phyloP scores from a whole-genome alignment of 257 asterid genomes.

The Solanum chilense region DNA sequence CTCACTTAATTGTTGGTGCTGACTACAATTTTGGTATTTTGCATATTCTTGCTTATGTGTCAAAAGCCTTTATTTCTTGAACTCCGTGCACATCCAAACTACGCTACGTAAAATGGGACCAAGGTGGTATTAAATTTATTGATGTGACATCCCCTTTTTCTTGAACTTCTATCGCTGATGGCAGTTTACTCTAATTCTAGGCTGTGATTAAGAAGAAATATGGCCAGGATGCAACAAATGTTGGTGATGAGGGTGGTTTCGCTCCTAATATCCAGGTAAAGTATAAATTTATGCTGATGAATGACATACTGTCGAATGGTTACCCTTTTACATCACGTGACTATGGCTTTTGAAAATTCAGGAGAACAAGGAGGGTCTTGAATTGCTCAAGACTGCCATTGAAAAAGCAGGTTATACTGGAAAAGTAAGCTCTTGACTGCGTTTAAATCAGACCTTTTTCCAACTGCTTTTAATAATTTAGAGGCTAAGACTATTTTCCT shows the following conservation, averaged over 20 bases:
- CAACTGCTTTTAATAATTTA: not conserved
- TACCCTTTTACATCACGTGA: not conserved
- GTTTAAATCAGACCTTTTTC: not conserved
- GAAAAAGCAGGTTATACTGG: slow-evolving; percentile 68
- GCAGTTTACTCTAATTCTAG: slow-evolving; percentile 18
- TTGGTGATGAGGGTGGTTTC: slow-evolving; percentile 98
- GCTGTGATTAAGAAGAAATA: slow-evolving; percentile 93
- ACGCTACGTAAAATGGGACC: not conserved
- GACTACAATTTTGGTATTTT: not conserved
- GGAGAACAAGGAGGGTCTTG: slow-evolving; percentile 99
- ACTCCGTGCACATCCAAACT: not conserved
- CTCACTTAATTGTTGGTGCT: not conserved
- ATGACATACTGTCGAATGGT: not conserved
- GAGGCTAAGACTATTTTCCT: not conserved
- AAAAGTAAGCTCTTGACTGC: slow-evolving; percentile 33
- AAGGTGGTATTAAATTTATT: not conserved
- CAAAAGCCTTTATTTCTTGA: not conserved
- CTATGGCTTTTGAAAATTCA: slow-evolving; percentile 15
- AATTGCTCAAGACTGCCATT: slow-evolving; percentile 59
- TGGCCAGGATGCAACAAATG: slow-evolving; percentile 96
- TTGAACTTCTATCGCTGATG: not conserved
- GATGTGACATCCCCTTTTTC: not conserved
- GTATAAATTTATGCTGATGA: not conserved
- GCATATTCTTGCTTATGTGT: not conserved
- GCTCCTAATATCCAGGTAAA: slow-evolving; percentile 92